Evolutionary conservation across 75 land plant genomes (phyloP).

Genomic region (Larix kaempferi): DNA sequence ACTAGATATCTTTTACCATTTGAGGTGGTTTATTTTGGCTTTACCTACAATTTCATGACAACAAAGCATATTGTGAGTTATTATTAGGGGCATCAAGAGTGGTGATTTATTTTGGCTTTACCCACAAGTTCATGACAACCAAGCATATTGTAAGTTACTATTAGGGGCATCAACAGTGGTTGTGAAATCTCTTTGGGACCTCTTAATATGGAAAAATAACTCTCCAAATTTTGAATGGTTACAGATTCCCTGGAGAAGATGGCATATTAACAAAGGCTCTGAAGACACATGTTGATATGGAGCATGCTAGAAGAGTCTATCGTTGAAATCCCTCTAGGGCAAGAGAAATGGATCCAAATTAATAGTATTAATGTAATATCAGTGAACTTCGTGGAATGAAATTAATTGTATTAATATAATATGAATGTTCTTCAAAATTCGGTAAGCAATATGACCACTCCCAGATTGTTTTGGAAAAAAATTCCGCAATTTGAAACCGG

Average conservation of each 20-base stretch:
- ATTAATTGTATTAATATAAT: no score
- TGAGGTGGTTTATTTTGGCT: no score
- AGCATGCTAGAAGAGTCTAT: slow-evolving; percentile 39
- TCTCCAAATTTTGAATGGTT: slow-evolving; percentile 41
- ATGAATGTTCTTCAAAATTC: no score
- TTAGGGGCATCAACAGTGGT: slow-evolving; percentile 69
- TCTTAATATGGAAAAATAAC: slow-evolving; percentile 22
- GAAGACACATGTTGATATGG: slow-evolving; percentile 63
- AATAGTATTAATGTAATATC: no score
- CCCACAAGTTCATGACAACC: not conserved
- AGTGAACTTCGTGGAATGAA: no score
- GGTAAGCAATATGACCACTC: no score
- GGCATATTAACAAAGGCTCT: slow-evolving; percentile 53
- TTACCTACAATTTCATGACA: no score
- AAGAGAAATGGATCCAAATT: no score
- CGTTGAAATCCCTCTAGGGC: slow-evolving; percentile 22
- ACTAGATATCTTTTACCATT: not conserved
- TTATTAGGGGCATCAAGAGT: no score
- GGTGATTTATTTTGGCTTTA: not conserved
- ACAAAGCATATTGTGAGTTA: no score
- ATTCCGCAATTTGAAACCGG: no score
- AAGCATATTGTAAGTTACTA: slow-evolving; percentile 74
- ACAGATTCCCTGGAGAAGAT: slow-evolving; percentile 42
- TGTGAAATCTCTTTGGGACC: slow-evolving; percentile 46
- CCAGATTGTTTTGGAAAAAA: no score